Evolutionary conservation across 1,139 yeast species (phyloP), one percentile per base, ranked within the genome.

Genomic region (Diutina ranongensis): DNA sequence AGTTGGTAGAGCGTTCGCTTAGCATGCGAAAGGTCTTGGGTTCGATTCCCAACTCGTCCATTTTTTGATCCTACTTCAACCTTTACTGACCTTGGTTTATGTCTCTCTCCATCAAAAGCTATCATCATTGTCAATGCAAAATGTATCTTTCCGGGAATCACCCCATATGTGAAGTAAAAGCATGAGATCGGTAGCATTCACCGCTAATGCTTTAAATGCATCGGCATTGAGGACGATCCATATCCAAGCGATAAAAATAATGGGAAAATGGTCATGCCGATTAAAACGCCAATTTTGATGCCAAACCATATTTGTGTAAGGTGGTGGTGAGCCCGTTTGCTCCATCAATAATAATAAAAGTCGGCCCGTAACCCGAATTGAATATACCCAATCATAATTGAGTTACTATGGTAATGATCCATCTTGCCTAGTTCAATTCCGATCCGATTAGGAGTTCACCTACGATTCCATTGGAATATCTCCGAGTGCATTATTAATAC

Each of bases 291-390:
- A 49, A 78, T 58, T 52, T 80, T 64, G n/a, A 71, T 68, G 0
- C 82, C 81, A 22, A 71, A n/a, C n/a, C 46, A n/a, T 51, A 51
- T 27, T 61, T 62, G 50, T 73, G 72, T 12, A 71, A 52, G 1
- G 63, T 61, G 20, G 68, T 57, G 2, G 78, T 71, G 27, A 79
- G 60, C 5, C 67, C 50, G 27, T 81, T 60, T n/a, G n/a, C n/a
- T 46, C 88, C 59, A 1, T 87, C 87, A 2, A 78, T 35, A 0
- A 86, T 78, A 34, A 82, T 62, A n/a, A n/a, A n/a, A n/a, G 5
- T 88, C 89, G 12, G 72, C 78, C 88, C 87, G 82, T 53, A 74
- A 80, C 0, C 87, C 87, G 8, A 86, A 76, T 2, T 83, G 75
- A 28, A 80, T 80, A 54, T 79, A 80, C 18, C 87, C 86, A 47